Evolutionary conservation across 352 stramenopile species (phyloP).

Genomic region (Phytopythium cucurbitacearum): DNA sequence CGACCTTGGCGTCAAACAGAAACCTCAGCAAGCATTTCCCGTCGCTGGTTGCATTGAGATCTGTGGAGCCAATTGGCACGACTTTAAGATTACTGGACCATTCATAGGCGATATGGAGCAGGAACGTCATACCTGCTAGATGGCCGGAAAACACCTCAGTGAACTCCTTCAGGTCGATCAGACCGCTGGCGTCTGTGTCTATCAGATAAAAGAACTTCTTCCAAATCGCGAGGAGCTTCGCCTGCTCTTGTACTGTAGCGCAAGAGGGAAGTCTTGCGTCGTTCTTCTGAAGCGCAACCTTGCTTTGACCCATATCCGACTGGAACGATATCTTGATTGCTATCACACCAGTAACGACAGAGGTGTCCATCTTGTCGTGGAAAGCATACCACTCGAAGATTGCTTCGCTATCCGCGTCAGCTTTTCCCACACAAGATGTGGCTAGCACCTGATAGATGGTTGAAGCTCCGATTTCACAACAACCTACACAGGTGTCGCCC

Average conservation of each 20-base stretch:
- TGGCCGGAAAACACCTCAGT: constrained; percentile 33
- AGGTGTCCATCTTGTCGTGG: too few species aligned
- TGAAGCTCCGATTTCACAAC: background rate
- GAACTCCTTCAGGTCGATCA: constrained; percentile 59
- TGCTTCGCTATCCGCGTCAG: too few species aligned
- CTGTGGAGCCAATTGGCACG: constrained; percentile 10
- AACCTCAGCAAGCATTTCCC: constrained; percentile 36
- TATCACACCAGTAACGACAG: too few species aligned
- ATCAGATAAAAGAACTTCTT: constrained; percentile 73
- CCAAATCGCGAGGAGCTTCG: constrained; percentile 35
- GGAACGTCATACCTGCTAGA: constrained; percentile 22
- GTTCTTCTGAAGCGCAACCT: background rate
- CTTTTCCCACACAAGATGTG: too few species aligned
- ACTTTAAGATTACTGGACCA: background rate
- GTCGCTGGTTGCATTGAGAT: constrained; percentile 27
- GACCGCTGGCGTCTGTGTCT: constrained; percentile 46
- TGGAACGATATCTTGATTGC: too few species aligned
- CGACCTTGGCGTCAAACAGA: constrained; percentile 14
- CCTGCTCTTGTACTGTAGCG: background rate
- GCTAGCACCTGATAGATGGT: too few species aligned
- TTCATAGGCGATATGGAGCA: too few species aligned
- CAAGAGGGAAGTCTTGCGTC: too few species aligned
- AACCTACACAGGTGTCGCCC: background rate
- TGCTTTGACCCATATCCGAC: background rate
- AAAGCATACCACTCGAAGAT: too few species aligned